A percentile compares a stretch with the other conserved stretches of the same genome.
Conservation (phyloP, 768 basidiomycete species). For the Pleurotus pulmonarius region DNA sequence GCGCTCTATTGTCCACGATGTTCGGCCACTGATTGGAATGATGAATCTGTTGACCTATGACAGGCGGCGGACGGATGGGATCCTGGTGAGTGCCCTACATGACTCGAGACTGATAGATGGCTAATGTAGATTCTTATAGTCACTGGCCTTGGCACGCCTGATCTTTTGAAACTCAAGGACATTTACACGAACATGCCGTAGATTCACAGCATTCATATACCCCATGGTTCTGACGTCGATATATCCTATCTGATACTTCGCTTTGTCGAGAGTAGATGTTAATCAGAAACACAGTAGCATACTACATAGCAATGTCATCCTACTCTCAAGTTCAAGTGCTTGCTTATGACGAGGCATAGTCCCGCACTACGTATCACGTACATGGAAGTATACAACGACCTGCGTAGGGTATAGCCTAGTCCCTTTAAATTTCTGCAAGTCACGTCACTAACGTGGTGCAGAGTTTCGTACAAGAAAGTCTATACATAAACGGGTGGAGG, state of each 20-base stretch:
- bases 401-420: no score
- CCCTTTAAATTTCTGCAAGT: no score
- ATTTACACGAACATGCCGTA: slow-evolving; percentile 23
- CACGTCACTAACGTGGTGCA: no score
- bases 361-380: no score
- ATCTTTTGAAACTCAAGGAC: slow-evolving; percentile 42
- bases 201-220: background rate
- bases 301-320: no score
- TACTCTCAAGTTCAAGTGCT: no score
- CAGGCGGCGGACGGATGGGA: slow-evolving; percentile 21
- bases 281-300: background rate
- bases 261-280: background rate
- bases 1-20: background rate
- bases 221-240: background rate
- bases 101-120: background rate
- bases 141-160: slow-evolving; percentile 53
- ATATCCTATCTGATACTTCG: background rate
- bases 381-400: no score
- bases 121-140: slow-evolving; percentile 26
- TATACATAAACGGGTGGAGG: no score
- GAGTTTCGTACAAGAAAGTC: no score
- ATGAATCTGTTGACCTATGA: background rate
- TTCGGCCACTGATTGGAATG: background rate
- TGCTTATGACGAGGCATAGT: no score
- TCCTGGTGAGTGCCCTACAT: slow-evolving; percentile 13